Conservation (phyloP, 495 filamentous ascomycete genomes). For the Pyrenula massariospora region DNA sequence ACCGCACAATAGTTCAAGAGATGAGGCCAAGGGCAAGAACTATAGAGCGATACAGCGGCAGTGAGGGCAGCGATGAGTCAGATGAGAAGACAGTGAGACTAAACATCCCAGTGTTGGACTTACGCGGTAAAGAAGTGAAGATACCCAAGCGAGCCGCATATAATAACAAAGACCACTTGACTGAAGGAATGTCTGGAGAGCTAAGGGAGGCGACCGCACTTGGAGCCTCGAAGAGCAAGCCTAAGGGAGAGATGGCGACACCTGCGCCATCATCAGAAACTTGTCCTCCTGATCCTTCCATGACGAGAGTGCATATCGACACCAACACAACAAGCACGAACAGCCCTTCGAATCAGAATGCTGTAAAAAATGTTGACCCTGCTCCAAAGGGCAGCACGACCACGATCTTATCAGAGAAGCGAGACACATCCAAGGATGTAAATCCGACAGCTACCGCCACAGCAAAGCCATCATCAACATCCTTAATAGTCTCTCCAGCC, state of each 20-base stretch:
- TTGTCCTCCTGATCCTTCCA: no score
- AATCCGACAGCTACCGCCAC: not conserved
- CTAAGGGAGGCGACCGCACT: no score
- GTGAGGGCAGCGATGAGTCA: not conserved
- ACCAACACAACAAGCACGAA: no score
- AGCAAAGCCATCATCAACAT: not conserved
- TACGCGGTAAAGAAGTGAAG: not conserved
- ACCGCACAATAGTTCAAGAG: not conserved
- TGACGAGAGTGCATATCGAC: no score
- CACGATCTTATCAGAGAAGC: not conserved
- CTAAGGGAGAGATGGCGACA: no score
- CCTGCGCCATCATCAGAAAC: no score
- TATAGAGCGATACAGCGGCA: not conserved
- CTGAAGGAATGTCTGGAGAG: no score
- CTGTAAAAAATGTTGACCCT: no score
- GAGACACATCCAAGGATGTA: not conserved
- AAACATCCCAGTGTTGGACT: not conserved
- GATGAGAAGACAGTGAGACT: not conserved
- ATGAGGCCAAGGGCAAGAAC: not conserved
- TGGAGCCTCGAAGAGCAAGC: no score
- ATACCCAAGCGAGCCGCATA: not conserved
- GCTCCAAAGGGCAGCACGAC: no score
- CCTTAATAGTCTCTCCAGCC: not conserved
- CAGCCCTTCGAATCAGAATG: no score
- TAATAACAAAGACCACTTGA: no score